Evolutionary conservation across 352 stramenopile genomes (phyloP).

Genomic region (Pythium myriotylum): DNA sequence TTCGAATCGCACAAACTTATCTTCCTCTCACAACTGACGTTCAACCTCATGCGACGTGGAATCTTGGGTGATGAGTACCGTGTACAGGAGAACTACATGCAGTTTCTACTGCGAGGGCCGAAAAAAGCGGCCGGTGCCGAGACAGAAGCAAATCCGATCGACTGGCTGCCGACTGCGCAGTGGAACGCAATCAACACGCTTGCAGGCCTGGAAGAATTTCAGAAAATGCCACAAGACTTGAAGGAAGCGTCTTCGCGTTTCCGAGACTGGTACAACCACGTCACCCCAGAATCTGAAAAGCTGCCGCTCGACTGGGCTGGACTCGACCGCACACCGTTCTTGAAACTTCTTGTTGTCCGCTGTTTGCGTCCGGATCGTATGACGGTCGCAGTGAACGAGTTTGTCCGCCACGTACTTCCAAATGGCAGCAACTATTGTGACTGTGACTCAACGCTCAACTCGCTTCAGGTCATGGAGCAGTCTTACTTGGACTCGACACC

Average conservation of each 20-base stretch:
- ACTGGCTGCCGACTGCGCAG: conserved; percentile 84
- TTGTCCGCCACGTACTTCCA: conserved; percentile 86
- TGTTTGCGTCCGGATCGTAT: conserved; percentile 94
- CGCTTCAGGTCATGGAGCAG: conserved; percentile 92
- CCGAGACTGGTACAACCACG: conserved; percentile 91
- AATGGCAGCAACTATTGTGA: conserved; percentile 81
- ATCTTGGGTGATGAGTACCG: conserved; percentile 93
- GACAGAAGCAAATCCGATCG: conserved; percentile 70
- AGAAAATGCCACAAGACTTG: conserved; percentile 93
- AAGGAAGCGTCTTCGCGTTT: conserved; percentile 91
- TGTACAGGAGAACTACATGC: conserved; percentile 95
- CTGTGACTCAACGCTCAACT: conserved; percentile 92
- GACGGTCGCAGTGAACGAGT: conserved; percentile 92
- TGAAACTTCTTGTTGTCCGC: conserved; percentile 94
- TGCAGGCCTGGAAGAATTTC: conserved; percentile 94
- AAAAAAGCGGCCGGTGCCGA: conserved; percentile 56
- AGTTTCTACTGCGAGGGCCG: conserved; percentile 86
- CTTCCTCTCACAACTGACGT: conserved; percentile 87
- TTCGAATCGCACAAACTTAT: conserved; percentile 93
- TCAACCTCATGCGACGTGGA: conserved; percentile 75
- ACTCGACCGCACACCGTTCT: conserved; percentile 89
- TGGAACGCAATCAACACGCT: conserved; percentile 93
- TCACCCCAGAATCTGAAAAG: conserved; percentile 86
- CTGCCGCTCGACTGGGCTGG: conserved; percentile 92
- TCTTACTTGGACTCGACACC: conserved; percentile 93